Base-by-base conservation (phyloP, 2,329 filamentous ascomycete genomes). In the Alternaria sp. region DNA sequence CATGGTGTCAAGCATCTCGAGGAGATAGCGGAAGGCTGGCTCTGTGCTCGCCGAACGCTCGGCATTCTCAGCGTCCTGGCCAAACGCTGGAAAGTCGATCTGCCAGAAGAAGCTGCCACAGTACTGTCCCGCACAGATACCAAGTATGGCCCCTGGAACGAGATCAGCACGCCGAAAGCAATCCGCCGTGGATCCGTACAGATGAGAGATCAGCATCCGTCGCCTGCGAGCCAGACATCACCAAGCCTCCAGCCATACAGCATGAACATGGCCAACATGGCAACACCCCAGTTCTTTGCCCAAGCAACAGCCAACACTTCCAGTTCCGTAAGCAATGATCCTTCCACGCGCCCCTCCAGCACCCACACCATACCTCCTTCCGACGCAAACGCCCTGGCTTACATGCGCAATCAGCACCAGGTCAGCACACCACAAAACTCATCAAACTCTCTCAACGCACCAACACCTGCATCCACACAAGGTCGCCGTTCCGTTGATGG, bases 21-120 rank as follows among this genome's bases (percentile, higher is more conserved):
- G 78, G 95, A 98, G 75, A 97, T 99, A 71, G 93, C 93, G 0
- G 94, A 97, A 78, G 91, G 93, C 72, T 99, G 96, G 96, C 87
- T 93, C 1, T 96, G 93, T 73, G 95, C 94, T 10, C 87, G 94
- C 57, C 88, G 95, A 12, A 95, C 94, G 0, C 84, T 98, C 7
- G 89, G 89, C 63, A 97, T 98, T 51, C 84, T 99, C 46, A 93
- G 91, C 69, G 89, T 96, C 5, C 87, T 97, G 12, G 91, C 91
- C 1, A 88, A 89, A n/a, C 96, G 96, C 73, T 98, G 96, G 94
- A 90, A 90, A 17, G 90, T 97, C 46, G 89, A 93, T 59, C 81
- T 98, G 10, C 95, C 96, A 0, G 90, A 93, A 62, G 95, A 98
- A 79, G 95, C 94, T 0, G 85, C 87, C 0, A 82, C 86, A 2